Base-by-base conservation (phyloP, 805 yeast species). In the Candida sakaeoensis region DNA sequence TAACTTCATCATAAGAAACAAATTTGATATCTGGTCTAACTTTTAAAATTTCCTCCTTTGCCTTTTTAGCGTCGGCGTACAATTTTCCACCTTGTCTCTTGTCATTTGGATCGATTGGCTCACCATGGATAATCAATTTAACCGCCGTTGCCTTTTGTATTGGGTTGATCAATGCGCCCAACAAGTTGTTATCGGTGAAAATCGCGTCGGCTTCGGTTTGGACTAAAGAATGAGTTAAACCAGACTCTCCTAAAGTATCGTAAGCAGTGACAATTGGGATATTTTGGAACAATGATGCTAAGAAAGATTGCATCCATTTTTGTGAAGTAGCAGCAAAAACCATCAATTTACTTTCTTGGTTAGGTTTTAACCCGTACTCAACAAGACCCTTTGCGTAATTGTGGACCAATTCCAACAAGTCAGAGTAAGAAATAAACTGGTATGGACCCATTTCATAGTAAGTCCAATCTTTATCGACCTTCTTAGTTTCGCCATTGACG, bases 251-350 rank as follows among this genome's bases (percentile, higher is more conserved):
- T 49, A 90, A 72, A 31, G 96, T 88, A 61, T 90, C 97, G 63
- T 93, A 93, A 27, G 99, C 98, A 12, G 99, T 93, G 29, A 89
- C 98, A 42, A 85, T 75, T 17, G 98, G 85, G 44, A 93, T 82
- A 36, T 75, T 65, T 63, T 88, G 96, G 38, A 89, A 70, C 52
- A 79, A 77, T 39, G 87, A 74, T 12, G 90, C 96, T 43, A 87
- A 61, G 48, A 80, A 91, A 23, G 86, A 76, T 65, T 86, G 85
- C 87, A 91, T 77, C 98, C 98, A 91, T 56, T 79, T 79, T 41
- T 78, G 82, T 12, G 95, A 85, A 10, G 99, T 93, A 15, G 85
- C 63, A 18, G 96, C 96, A 64, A 82, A 93, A 40, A 91, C 75
- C 61, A 89, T 96, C 51, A 91, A 58, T 50, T 76, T 78, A 49